Percentiles rank a stretch among this genome's conserved stretches.
Conservation (phyloP, 164 flowering plant genomes). For the Kalanchoe fedtschenkoi region DNA sequence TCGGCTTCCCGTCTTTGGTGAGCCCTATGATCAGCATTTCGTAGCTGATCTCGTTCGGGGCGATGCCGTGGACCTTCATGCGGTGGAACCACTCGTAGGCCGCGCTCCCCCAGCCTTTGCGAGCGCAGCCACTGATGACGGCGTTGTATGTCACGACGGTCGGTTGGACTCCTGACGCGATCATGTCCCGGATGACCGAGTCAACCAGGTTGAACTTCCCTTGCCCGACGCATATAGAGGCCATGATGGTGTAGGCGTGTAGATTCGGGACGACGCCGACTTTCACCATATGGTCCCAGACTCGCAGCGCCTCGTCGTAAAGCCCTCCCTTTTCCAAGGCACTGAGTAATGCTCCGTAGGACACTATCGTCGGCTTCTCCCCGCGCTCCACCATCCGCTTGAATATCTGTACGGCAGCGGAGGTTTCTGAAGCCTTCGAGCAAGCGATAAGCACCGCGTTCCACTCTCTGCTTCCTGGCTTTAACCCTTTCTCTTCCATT, state of each 20-base stretch:
- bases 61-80: constrained; percentile 45
- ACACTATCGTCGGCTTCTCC: constrained; percentile 72
- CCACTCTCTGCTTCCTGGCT: constrained; percentile 80
- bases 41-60: constrained; percentile 75
- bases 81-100: constrained; percentile 93
- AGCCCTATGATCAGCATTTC: constrained; percentile 80
- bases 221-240: constrained; percentile 59
- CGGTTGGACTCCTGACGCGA: constrained; percentile 42
- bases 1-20: constrained; percentile 72
- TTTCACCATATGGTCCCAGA: constrained; percentile 85
- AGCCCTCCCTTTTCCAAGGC: constrained; percentile 90
- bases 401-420: constrained; percentile 79
- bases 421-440: constrained; percentile 80
- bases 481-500: constrained; percentile 92
- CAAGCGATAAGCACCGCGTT: constrained; percentile 94
- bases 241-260: constrained; percentile 83
- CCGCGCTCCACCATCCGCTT: constrained; percentile 83
- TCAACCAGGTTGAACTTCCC: constrained; percentile 55
- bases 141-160: constrained; percentile 93
- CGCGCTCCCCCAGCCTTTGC: constrained; percentile 39
- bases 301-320: constrained; percentile 71
- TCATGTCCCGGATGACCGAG: constrained; percentile 57
- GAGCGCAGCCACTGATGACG: constrained; percentile 64
- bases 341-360: constrained; percentile 93
- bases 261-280: constrained; percentile 74